Percentiles rank a stretch among this genome's conserved stretches.
These are phyloP conservation scores for Drechslera avenae DNA, from an alignment of 2,329 filamentous ascomycete species.

Conservation along the genomic window DNA sequence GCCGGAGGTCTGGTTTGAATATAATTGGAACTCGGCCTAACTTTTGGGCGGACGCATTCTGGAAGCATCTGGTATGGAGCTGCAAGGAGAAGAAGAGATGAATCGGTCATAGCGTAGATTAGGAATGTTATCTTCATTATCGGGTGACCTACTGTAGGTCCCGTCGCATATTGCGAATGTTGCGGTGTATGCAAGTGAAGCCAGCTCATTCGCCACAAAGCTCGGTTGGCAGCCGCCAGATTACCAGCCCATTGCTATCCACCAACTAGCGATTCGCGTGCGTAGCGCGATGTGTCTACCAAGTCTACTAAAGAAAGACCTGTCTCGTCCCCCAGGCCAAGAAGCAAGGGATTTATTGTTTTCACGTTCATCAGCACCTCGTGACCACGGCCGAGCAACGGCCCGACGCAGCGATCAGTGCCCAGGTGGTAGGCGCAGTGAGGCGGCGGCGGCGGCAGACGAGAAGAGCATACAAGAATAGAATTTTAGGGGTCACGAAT, in stretches of 20 bases:
- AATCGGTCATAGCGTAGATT: too few relatives aligned
- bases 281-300: background rate
- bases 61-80: too few relatives aligned
- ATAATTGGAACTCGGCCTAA: too few relatives aligned
- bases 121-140: background rate
- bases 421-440: background rate
- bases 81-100: too few relatives aligned
- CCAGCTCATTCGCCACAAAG: constrained; percentile 1
- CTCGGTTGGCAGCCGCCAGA: constrained; percentile 8
- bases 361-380: too few relatives aligned
- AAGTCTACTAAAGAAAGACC: background rate
- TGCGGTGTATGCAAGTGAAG: background rate
- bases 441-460: background rate
- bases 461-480: constrained; percentile 20
- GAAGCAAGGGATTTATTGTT: too few relatives aligned
- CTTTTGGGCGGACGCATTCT: background rate
- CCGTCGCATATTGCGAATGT: background rate
- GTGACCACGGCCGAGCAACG: background rate
- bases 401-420: background rate
- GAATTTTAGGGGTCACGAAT: constrained; percentile 7
- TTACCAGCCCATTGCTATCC: background rate
- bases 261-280: background rate
- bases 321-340: too few relatives aligned
- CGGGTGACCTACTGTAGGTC: background rate
- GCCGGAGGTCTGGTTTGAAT: too few relatives aligned